Base-by-base conservation (phyloP, 495 filamentous ascomycete genomes). In the Penicillium cosmopolitanum region DNA sequence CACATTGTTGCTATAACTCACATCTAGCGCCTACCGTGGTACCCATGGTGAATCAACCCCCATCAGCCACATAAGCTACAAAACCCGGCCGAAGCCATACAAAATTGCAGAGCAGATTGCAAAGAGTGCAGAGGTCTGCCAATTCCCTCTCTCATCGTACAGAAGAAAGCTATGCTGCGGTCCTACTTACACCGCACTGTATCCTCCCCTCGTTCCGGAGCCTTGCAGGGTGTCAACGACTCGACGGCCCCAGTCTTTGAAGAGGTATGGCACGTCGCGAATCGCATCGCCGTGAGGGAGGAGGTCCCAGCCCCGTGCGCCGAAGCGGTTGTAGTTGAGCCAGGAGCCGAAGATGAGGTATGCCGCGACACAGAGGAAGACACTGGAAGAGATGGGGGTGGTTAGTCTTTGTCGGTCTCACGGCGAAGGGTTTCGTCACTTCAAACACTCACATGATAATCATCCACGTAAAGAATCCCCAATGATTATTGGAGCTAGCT, bases 401-500 rank as follows among this genome's bases (percentile, higher is more conserved):
- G 35, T 56, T 1, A 61, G 53, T 55, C 8, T 16, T 4, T 40
- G 23, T 23, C 23, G 15, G 42, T 44, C 7, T 44, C 15, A n/a
- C 36, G 2, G 2, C 9, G 36, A 38, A 4, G 11, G 36, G 36
- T 1, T 1, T 13, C 4, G 12, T 38, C 36, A 4, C 36, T 38
- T 8, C 12, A 19, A 19, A 48, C 12, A 85, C 91, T 82, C 77
- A 96, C 94, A 98, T 88, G 63, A 98, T 89, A 61, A 98, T 86
- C 61, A 98, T 80, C 95, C 95, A 98, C 10, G 95, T 97, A 70
- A 98, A 97, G 76, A 97, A 94, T 0, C 96, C 95, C 96, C 94
- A 98, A 51, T 74, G 71, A 35, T 63, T 9, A 31, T 31, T 68
- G 4, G 70, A 76, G 21, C 65, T 67, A 12, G 70, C 72, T n/a